Percentiles rank a stretch among this genome's conserved stretches.
Conservation (phyloP, 2,329 filamentous ascomycete genomes). For the Ophiosphaerella herpotricha region DNA sequence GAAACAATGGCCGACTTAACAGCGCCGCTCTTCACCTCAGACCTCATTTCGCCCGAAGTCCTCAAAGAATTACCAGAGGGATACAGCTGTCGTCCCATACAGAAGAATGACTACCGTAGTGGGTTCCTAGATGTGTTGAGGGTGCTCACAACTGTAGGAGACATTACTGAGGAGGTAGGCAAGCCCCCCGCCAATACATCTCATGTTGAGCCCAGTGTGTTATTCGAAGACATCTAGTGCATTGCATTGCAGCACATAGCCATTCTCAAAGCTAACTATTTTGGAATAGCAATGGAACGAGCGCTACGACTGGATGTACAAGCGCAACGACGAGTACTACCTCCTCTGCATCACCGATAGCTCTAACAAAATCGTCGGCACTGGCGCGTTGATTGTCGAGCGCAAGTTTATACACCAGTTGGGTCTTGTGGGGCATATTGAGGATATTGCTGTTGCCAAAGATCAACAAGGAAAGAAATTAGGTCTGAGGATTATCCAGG, state of each 20-base stretch:
- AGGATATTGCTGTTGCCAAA: constrained; percentile 94
- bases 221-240: neutral
- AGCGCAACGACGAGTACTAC: constrained; percentile 79
- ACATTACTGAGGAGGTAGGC: constrained; percentile 69
- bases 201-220: no score
- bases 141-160: constrained; percentile 90
- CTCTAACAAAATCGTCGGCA: constrained; percentile 76
- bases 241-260: neutral
- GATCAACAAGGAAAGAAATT: constrained; percentile 98
- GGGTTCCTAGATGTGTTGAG: constrained; percentile 91
- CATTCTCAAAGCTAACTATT: constrained; percentile 1
- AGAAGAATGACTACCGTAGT: constrained; percentile 73
- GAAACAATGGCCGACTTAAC: constrained; percentile 23
- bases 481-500: constrained; percentile 89
- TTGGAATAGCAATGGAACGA: constrained; percentile 62
- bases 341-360: constrained; percentile 83
- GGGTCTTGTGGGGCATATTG: constrained; percentile 89
- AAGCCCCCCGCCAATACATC: no score
- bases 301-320: constrained; percentile 80
- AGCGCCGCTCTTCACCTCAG: constrained; percentile 72
- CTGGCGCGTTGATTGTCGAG: constrained; percentile 88
- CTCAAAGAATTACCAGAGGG: constrained; percentile 73
- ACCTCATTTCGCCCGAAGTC: constrained; percentile 79
- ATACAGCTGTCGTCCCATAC: constrained; percentile 82
- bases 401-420: constrained; percentile 88